A percentile compares a stretch with the other conserved stretches of the same genome.
Conservation (phyloP, 805 yeast genomes). For the Metschnikowia similis region DNA sequence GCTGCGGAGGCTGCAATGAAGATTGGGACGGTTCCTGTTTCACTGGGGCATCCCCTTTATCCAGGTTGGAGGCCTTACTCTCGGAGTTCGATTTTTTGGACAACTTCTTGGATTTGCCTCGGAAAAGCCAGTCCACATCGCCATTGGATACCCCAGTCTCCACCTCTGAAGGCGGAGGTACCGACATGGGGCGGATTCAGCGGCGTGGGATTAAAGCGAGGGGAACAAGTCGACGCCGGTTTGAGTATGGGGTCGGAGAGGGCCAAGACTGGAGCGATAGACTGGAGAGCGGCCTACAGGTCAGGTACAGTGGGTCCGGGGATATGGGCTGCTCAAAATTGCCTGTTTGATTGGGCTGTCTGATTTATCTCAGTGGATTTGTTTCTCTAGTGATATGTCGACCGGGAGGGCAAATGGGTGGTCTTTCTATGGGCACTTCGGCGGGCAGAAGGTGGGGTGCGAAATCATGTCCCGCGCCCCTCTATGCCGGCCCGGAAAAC, state of each 20-base stretch:
- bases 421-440: too few relatives aligned
- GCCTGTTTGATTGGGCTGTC: too few relatives aligned
- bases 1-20: not conserved
- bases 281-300: too few relatives aligned
- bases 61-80: constrained; percentile 7
- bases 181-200: constrained; percentile 7
- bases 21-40: not conserved
- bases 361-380: too few relatives aligned
- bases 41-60: not conserved
- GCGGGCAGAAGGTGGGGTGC: constrained; percentile 2
- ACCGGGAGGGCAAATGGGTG: too few relatives aligned
- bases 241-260: not conserved
- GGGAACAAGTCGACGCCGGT: not conserved
- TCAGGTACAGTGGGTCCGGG: too few relatives aligned
- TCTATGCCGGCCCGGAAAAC: not conserved
- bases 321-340: too few relatives aligned
- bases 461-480: constrained; percentile 1
- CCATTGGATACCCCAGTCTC: constrained; percentile 61
- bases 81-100: constrained; percentile 37
- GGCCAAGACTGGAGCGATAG: not conserved
- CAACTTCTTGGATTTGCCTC: constrained; percentile 66
- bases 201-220: not conserved
- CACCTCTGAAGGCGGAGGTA: constrained; percentile 14
- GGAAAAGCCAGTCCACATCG: constrained; percentile 81
- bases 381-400: too few relatives aligned